Evolutionary conservation across 2,329 filamentous ascomycete species (phyloP).

Genomic region (Fusarium nurragi): DNA sequence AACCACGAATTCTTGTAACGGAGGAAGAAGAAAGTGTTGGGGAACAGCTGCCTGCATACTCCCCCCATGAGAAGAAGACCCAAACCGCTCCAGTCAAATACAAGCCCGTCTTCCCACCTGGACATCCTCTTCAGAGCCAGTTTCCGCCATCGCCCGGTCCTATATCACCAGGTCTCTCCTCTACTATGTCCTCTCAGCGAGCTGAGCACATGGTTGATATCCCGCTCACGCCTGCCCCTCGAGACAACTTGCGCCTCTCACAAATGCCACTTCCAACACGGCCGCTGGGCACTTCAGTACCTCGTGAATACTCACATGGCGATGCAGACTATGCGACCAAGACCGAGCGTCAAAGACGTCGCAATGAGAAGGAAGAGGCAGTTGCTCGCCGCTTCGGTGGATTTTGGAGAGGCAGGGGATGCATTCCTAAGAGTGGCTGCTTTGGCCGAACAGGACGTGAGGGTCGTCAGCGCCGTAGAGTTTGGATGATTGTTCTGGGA

Average conservation of each 20-base stretch:
- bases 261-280: slow-evolving; percentile 54
- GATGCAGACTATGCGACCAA: slow-evolving; percentile 55
- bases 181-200: slow-evolving; percentile 70
- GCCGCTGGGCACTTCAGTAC: slow-evolving; percentile 57
- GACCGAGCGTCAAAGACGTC: slow-evolving; percentile 62
- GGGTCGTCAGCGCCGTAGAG: slow-evolving; percentile 68
- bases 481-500: slow-evolving; percentile 64
- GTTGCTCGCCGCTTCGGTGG: slow-evolving; percentile 66
- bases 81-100: slow-evolving; percentile 58
- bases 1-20: slow-evolving; percentile 52
- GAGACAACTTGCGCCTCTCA: slow-evolving; percentile 23
- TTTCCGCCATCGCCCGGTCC: slow-evolving; percentile 69
- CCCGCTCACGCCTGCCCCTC: slow-evolving; percentile 58
- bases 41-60: slow-evolving; percentile 65
- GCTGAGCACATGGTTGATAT: slow-evolving; percentile 70
- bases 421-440: slow-evolving; percentile 70
- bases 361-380: slow-evolving; percentile 73
- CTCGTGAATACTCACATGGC: slow-evolving; percentile 55
- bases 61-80: slow-evolving; percentile 54
- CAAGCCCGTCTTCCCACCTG: slow-evolving; percentile 67
- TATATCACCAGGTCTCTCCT: slow-evolving; percentile 69
- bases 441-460: slow-evolving; percentile 71
- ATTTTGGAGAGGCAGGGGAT: slow-evolving; percentile 72
- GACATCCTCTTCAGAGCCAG: slow-evolving; percentile 57
- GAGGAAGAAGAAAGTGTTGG: slow-evolving; percentile 47